Base-by-base conservation (phyloP, 2,329 filamentous ascomycete species). In the Phaeosphaeria sp. region DNA sequence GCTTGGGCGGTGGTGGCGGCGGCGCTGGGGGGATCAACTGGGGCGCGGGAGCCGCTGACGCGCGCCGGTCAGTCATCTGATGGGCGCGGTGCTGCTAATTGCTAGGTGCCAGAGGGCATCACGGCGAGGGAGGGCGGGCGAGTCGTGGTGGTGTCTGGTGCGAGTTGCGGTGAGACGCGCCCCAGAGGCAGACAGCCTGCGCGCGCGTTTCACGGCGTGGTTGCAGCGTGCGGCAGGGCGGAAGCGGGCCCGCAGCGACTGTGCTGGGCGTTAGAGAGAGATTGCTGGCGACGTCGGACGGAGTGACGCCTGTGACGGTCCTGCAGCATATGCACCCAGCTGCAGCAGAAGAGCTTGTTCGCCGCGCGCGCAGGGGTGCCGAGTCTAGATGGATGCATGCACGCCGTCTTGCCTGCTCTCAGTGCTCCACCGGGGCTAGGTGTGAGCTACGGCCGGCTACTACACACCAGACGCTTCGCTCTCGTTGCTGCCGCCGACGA, bases 1-100 rank as follows among this genome's bases (percentile, higher is more conserved):
- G 62, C 63, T 71, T 76, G 49, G 71, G 69, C 17, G 73, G 74
- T 47, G 76, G 74, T 50, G 73, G 71, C 51, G 74, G 74, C 22
- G 76, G 75, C 49, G 76, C 67, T 44, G 73, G 67, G 49, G 72
- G 74, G 62, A 73, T 71, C 22, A 55, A 58, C 18, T 60, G 51
- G 20, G 65, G 55, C 30, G 57, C 53, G 51, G 55, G 15, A 18
- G 61, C 53, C 15, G 61, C 54, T 40, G 61, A 61, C 52, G 59
- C 53, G 53, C 53, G 61, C 22, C 59, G 50, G 56, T 59, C 54
- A 8, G 51, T 48, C 54, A 60, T 56, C 33, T 49, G 46, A 42
- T 47, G 18, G 21, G 39, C 22, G n/a, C 39, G 45, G 40, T 24
- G 53, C 22, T 43, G 54, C 18, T 13, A n/a, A n/a, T 4, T 22